Evolutionary conservation across 2,329 filamentous ascomycete genomes (phyloP).

Genomic region (Didymella arachidicola): DNA sequence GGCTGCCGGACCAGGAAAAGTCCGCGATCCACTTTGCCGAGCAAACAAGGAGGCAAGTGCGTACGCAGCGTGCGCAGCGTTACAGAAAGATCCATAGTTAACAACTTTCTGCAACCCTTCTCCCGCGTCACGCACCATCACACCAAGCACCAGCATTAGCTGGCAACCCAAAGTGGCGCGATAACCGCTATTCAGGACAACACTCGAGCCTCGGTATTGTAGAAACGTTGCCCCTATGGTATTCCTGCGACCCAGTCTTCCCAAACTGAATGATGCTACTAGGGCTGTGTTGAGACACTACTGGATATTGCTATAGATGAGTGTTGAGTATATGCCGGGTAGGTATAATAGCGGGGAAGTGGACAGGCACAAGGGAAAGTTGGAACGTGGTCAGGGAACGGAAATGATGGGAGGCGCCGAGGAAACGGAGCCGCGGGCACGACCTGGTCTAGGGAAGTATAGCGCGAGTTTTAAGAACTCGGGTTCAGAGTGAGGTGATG

Average conservation of each 20-base stretch:
- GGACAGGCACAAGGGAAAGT: not conserved
- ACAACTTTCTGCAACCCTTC: not conserved
- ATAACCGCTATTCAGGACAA: not conserved
- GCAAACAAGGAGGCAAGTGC: not conserved
- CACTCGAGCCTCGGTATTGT: not conserved
- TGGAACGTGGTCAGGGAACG: not conserved
- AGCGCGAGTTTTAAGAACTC: conserved; percentile 1
- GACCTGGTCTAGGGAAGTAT: not conserved
- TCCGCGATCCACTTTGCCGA: not conserved
- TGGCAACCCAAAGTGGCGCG: not conserved
- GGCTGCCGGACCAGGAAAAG: not conserved
- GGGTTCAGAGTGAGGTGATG: not conserved
- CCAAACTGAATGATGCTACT: not conserved
- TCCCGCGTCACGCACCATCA: not conserved
- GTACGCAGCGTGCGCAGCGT: not conserved
- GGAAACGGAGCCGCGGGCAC: not conserved
- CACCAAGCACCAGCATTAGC: not conserved
- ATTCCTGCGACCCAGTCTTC: not conserved
- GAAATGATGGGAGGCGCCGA: conserved; percentile 5
- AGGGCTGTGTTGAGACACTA: not conserved
- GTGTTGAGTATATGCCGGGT: not conserved
- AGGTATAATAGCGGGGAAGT: not conserved
- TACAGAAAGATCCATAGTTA: not conserved
- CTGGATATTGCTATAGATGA: not conserved
- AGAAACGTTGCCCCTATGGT: not conserved